Percentiles rank a stretch among this genome's conserved stretches.
Evolutionary conservation across 352 stramenopile species (phyloP).

Genomic region (Saprolegnia diclina): DNA sequence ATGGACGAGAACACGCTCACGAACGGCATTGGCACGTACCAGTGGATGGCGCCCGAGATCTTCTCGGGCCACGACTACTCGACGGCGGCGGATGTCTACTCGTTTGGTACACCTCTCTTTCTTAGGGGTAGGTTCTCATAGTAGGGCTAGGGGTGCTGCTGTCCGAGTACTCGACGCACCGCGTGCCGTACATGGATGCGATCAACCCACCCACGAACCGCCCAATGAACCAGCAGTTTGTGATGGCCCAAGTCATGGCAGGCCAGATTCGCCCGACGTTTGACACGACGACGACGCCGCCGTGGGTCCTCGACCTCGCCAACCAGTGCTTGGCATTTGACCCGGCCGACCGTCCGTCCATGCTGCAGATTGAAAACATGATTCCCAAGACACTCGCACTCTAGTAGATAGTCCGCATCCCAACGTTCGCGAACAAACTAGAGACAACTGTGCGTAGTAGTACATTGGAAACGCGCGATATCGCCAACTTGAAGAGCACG

Average conservation of each 20-base stretch:
- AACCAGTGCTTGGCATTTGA: slow-evolving; percentile 5
- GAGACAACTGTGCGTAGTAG: too few relatives aligned
- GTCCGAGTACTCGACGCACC: slow-evolving; percentile 47
- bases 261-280: slow-evolving; percentile 9
- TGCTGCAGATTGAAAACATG: background rate
- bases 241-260: background rate
- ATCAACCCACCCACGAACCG: slow-evolving; percentile 12
- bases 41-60: slow-evolving; percentile 30
- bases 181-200: slow-evolving; percentile 42
- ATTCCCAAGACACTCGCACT: background rate
- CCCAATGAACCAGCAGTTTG: background rate
- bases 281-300: background rate
- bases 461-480: too few relatives aligned
- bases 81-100: slow-evolving; percentile 32
- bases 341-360: slow-evolving; percentile 4
- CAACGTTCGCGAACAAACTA: too few relatives aligned
- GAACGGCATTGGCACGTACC: slow-evolving; percentile 38
- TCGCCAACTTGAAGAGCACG: too few relatives aligned
- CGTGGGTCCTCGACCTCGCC: background rate
- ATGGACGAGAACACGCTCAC: slow-evolving; percentile 30
- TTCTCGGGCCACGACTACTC: slow-evolving; percentile 29
- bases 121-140: background rate
- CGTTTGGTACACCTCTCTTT: slow-evolving; percentile 26
- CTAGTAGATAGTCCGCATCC: too few relatives aligned
- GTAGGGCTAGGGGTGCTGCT: slow-evolving; percentile 32